phyloP scores from a whole-genome alignment of 345 rosid genomes.

The Dimocarpus longan region DNA sequence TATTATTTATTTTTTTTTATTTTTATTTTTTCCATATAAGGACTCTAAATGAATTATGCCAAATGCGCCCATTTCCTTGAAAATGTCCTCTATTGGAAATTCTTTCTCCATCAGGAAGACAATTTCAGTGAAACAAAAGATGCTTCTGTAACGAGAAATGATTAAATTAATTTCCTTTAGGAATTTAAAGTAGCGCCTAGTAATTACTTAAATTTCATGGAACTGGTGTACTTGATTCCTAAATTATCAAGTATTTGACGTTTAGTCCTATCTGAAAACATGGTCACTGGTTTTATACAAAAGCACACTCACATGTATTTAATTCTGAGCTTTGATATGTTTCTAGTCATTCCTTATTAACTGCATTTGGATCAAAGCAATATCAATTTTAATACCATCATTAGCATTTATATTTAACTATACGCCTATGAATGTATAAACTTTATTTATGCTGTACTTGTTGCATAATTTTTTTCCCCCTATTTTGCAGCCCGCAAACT shows the following conservation, averaged over 20 bases:
- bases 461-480: constrained; percentile 19
- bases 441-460: constrained; percentile 8
- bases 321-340: background rate
- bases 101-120: no score
- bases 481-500: constrained; percentile 90
- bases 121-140: background rate
- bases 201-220: background rate
- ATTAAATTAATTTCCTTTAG: background rate
- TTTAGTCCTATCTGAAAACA: background rate
- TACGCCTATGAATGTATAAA: constrained; percentile 5
- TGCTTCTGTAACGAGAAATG: background rate
- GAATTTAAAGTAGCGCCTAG: background rate
- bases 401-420: background rate
- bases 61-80: background rate
- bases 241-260: background rate
- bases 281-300: background rate
- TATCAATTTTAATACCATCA: background rate
- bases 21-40: background rate
- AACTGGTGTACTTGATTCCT: constrained; percentile 1
- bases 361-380: constrained; percentile 9
- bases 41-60: background rate
- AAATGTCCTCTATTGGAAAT: background rate
- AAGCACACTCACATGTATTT: background rate
- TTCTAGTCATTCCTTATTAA: background rate
- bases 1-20: no score